Percentiles rank a stretch among this genome's conserved stretches.
Evolutionary conservation across 345 rosid species (phyloP).

Genomic region (Melastoma malabathricum): DNA sequence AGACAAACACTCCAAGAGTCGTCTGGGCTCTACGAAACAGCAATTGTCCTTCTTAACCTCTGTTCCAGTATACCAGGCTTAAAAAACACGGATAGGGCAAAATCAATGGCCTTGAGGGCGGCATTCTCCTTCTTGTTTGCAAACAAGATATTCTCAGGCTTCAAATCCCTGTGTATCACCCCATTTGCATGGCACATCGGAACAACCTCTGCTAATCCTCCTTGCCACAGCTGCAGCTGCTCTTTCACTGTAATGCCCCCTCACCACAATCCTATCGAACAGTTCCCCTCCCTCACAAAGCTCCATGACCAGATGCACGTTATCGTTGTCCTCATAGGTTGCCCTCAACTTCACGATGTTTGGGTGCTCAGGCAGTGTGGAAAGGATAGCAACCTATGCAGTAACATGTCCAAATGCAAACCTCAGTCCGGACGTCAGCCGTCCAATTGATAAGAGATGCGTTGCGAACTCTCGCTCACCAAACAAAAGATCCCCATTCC

Average conservation of each 20-base stretch:
- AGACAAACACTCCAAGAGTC: too few relatives aligned
- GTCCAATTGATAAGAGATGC: not conserved
- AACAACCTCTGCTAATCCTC: slow-evolving; percentile 80
- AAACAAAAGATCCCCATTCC: too few relatives aligned
- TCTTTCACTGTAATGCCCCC: slow-evolving; percentile 88
- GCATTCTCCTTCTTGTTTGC: slow-evolving; percentile 86
- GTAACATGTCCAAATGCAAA: too few relatives aligned
- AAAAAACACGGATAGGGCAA: slow-evolving; percentile 78
- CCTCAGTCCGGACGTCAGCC: not conserved
- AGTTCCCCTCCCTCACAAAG: slow-evolving; percentile 95
- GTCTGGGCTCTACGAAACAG: too few relatives aligned
- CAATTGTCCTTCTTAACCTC: not conserved
- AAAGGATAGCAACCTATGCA: slow-evolving; percentile 60
- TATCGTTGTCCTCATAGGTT: slow-evolving; percentile 76
- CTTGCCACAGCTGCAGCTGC: slow-evolving; percentile 76
- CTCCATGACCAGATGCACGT: slow-evolving; percentile 93
- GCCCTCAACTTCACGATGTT: slow-evolving; percentile 79
- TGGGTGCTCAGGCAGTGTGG: slow-evolving; percentile 69
- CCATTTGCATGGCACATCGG: slow-evolving; percentile 88
- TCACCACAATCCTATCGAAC: slow-evolving; percentile 85
- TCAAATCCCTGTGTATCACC: slow-evolving; percentile 86
- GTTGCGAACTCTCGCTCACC: too few relatives aligned
- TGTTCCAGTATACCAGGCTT: slow-evolving; percentile 47
- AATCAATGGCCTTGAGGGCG: slow-evolving; percentile 76
- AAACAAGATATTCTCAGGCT: slow-evolving; percentile 89